Evolutionary conservation across 2,329 filamentous ascomycete species (phyloP), one percentile per base, ranked within the genome.

Genomic region (Aspergillus sp.): DNA sequence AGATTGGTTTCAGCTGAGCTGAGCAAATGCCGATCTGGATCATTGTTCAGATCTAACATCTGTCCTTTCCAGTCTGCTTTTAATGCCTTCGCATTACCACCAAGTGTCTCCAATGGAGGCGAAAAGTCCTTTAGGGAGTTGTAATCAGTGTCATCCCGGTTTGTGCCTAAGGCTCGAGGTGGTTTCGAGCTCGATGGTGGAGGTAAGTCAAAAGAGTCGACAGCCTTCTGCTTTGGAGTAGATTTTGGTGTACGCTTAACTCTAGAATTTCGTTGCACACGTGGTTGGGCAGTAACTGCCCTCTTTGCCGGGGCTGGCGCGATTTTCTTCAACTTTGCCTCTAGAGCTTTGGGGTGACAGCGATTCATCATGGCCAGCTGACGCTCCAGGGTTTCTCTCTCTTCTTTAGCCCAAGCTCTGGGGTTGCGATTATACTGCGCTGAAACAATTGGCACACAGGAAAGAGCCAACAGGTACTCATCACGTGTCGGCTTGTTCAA

Each of bases 31-130:
- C 77, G 74, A 56, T 90, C 75, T 6, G 85, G 81, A 58, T 94
- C 88, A 46, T 77, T 75, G 65, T 76, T 80, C 37, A 95, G 79
- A 59, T 94, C 86, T 51, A 93, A 80, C 33, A 84, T 79, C 49
- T 82, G 80, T 6, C 87, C 88, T 70, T 90, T 93, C 88, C 89
- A 94, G 49, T 94, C 88, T 27, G 88, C 83, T 72, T 90, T 91
- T 54, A 93, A 76, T 34, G 77, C 80, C 64, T 88, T 88, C 40
- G 77, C 70, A 57, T 83, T 83, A 52, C 72, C 70, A 6, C 83
- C 81, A 4, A 93, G 76, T 2, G 84, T 83, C 43, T 73, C 69
- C 34, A 82, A 60, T 0, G 86, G 82, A 36, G 89, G 89, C 40
- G 82, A 88, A 62, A 78, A 87, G 64, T 95, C 81, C 5, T 78